Evolutionary conservation across 1,284 basidiomycete species (phyloP).

Genomic region (Fomitopsis pinicola): DNA sequence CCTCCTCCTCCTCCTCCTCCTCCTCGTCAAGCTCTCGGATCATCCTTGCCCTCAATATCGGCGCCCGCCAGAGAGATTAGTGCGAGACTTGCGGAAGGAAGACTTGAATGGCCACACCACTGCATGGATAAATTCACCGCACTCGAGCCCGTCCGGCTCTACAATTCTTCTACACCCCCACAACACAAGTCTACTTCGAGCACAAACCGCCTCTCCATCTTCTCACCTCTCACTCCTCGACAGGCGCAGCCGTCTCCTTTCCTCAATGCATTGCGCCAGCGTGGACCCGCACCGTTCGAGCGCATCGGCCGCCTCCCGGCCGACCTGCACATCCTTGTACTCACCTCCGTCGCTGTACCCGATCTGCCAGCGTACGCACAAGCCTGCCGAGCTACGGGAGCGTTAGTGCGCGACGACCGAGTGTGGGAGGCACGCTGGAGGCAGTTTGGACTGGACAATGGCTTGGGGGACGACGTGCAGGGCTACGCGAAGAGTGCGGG

Average conservation of each 20-base stretch:
- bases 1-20: too few species aligned
- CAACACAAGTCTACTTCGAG: background rate
- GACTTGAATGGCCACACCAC: background rate
- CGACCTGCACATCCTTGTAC: slow-evolving; percentile 70
- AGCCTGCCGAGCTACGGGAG: slow-evolving; percentile 58
- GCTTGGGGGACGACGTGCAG: background rate
- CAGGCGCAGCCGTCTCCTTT: slow-evolving; percentile 9
- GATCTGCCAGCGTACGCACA: slow-evolving; percentile 76
- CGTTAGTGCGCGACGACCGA: slow-evolving; percentile 63
- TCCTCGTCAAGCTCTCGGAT: too few species aligned
- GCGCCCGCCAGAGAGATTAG: too few species aligned
- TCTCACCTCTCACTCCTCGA: background rate
- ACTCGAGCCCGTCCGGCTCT: slow-evolving; percentile 72
- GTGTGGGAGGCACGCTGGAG: slow-evolving; percentile 75
- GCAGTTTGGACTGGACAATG: slow-evolving; percentile 48
- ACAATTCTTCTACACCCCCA: slow-evolving; percentile 32
- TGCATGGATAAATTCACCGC: slow-evolving; percentile 78
- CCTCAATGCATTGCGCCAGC: background rate
- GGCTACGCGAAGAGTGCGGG: slow-evolving; percentile 11
- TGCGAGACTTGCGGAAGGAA: too few species aligned
- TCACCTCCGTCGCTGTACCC: slow-evolving; percentile 70
- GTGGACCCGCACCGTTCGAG: slow-evolving; percentile 30
- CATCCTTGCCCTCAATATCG: background rate
- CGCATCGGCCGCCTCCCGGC: slow-evolving; percentile 77
- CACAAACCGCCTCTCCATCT: background rate